These are phyloP conservation scores for Exophiala viscosa DNA, from an alignment of 2,329 filamentous ascomycete species.

Conservation along the genomic window DNA sequence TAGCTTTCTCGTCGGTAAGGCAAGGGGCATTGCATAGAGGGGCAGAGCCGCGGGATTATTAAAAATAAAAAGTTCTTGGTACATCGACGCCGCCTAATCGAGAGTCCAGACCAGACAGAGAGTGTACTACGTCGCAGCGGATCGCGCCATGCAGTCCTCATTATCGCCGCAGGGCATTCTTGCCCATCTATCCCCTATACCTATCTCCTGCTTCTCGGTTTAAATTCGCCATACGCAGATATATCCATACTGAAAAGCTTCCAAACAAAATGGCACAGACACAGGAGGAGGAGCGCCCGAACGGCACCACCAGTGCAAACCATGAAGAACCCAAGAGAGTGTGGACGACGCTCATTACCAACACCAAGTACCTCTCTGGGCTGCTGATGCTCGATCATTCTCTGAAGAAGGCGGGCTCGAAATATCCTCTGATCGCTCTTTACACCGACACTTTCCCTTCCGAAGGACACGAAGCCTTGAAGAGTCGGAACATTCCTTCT, in stretches of 20 bases:
- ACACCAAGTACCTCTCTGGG: conserved; percentile 74
- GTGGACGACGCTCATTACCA: conserved; percentile 86
- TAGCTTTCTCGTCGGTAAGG: no score
- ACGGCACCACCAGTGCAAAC: neutral
- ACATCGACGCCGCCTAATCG: conserved; percentile 2
- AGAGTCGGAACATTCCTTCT: conserved; percentile 64
- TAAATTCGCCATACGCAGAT: neutral
- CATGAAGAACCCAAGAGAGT: conserved; percentile 49
- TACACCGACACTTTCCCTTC: conserved; percentile 74
- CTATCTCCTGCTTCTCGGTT: neutral
- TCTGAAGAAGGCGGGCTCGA: conserved; percentile 60
- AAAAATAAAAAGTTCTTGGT: conserved; percentile 5
- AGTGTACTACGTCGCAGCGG: neutral
- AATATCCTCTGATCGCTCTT: conserved; percentile 75
- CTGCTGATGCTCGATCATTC: conserved; percentile 78
- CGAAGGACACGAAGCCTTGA: conserved; percentile 65
- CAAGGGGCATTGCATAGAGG: no score
- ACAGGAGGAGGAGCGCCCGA: neutral
- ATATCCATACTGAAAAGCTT: neutral
- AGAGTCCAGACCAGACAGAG: neutral
- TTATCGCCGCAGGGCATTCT: conserved; percentile 2
- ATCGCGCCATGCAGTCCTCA: conserved; percentile 8
- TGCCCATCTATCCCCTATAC: neutral
- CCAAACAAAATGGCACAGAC: neutral
- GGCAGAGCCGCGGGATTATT: neutral